A percentile compares a stretch with the other conserved stretches of the same genome.
phyloP scores from a whole-genome alignment of 179 eudicot genomes.

The Gypsophila paniculata region DNA sequence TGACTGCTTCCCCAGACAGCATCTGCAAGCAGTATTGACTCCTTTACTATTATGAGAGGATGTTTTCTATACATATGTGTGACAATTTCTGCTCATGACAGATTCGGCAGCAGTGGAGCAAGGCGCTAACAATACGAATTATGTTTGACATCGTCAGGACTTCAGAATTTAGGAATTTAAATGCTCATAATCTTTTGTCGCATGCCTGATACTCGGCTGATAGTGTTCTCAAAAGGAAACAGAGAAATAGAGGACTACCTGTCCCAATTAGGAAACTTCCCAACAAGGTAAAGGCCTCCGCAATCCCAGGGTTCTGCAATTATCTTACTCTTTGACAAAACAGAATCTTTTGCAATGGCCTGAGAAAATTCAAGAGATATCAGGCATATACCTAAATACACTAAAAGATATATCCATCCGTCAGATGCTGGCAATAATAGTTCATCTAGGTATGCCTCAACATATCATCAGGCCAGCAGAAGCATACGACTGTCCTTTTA shows the following conservation, averaged over 20 bases:
- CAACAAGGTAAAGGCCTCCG: slow-evolving; percentile 99
- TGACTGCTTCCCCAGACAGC: slow-evolving; percentile 5
- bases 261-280: slow-evolving; percentile 97
- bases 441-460: neutral
- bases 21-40: neutral
- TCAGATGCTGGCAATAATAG: neutral
- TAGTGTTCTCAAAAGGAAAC: too few species aligned
- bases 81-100: neutral
- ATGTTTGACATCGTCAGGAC: too few species aligned
- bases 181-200: neutral
- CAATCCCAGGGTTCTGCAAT: slow-evolving; percentile 99
- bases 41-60: neutral
- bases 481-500: too few species aligned
- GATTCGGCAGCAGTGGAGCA: too few species aligned
- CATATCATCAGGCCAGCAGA: too few species aligned
- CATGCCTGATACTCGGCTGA: neutral
- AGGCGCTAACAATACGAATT: neutral
- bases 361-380: slow-evolving; percentile 31
- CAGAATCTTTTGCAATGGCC: slow-evolving; percentile 92
- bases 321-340: slow-evolving; percentile 75
- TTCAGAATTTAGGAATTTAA: neutral
- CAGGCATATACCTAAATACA: neutral
- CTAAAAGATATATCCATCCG: neutral
- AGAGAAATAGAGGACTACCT: slow-evolving; percentile 38
- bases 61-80: neutral